Evolutionary conservation across 345 rosid species (phyloP).

Genomic region (Fremontodendron californicum): DNA sequence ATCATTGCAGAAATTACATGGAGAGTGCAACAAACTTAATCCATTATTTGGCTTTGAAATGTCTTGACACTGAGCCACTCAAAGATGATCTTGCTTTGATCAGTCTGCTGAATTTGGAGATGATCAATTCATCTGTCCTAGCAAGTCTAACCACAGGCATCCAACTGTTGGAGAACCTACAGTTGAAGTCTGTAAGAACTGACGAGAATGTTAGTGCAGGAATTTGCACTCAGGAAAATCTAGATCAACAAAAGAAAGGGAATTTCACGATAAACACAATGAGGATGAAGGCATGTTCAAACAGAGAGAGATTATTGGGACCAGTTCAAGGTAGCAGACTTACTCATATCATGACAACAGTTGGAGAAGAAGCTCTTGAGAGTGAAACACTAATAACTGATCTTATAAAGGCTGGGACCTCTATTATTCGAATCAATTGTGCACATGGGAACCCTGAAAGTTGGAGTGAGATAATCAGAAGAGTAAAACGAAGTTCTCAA

Average conservation of each 20-base stretch:
- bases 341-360: slow-evolving; percentile 61
- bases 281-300: slow-evolving; percentile 32
- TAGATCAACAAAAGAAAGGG: slow-evolving; percentile 22
- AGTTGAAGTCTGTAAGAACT: slow-evolving; percentile 17
- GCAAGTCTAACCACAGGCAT: slow-evolving; percentile 42
- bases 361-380: slow-evolving; percentile 55
- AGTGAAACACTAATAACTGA: slow-evolving; percentile 45
- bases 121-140: slow-evolving; percentile 41
- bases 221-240: slow-evolving; percentile 17
- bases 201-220: slow-evolving; percentile 10
- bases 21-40: slow-evolving; percentile 54
- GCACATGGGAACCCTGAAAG: slow-evolving; percentile 58
- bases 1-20: slow-evolving; percentile 40
- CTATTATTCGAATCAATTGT: slow-evolving; percentile 60
- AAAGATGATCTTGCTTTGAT: slow-evolving; percentile 40
- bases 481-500: slow-evolving; percentile 49
- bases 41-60: slow-evolving; percentile 55
- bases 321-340: slow-evolving; percentile 33
- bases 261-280: slow-evolving; percentile 17
- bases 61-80: slow-evolving; percentile 44
- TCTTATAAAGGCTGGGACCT: slow-evolving; percentile 51
- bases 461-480: slow-evolving; percentile 62
- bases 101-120: slow-evolving; percentile 47
- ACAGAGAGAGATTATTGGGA: slow-evolving; percentile 53
- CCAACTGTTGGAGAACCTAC: slow-evolving; percentile 34